A percentile compares a stretch with the other conserved stretches of the same genome.
These are phyloP conservation scores for Trypanosoma platydactyli DNA, from an alignment of 208 protist genomes.

Conservation along the genomic window DNA sequence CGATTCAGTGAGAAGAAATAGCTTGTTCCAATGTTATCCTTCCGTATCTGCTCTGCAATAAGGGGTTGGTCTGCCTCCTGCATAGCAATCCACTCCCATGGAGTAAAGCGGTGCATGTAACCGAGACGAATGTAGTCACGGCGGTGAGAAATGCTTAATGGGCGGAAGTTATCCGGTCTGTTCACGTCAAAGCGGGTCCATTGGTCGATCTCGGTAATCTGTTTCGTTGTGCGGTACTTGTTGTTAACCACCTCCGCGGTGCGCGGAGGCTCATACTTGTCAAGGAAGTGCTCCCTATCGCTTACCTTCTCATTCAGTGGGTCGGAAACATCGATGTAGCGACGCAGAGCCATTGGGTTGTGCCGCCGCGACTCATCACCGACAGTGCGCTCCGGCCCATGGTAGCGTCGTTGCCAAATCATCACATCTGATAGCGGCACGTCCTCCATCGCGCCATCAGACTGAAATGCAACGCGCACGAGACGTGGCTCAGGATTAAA, in stretches of 20 bases:
- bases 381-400: slow-evolving; percentile 82
- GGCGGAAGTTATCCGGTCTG: slow-evolving; percentile 86
- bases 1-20: slow-evolving; percentile 87
- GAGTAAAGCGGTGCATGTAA: slow-evolving; percentile 86
- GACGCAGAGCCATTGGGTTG: slow-evolving; percentile 51
- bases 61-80: slow-evolving; percentile 90
- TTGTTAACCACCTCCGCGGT: slow-evolving; percentile 27
- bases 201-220: slow-evolving; percentile 86
- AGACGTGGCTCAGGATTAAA: slow-evolving; percentile 85
- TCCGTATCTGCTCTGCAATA: slow-evolving; percentile 75
- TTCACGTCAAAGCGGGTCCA: slow-evolving; percentile 71
- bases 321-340: slow-evolving; percentile 86
- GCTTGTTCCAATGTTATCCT: slow-evolving; percentile 73
- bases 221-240: slow-evolving; percentile 75
- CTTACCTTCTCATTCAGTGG: slow-evolving; percentile 58
- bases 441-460: slow-evolving; percentile 52
- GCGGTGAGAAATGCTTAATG: slow-evolving; percentile 81
- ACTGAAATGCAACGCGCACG: slow-evolving; percentile 69
- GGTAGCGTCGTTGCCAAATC: slow-evolving; percentile 84
- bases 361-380: slow-evolving; percentile 77
- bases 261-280: slow-evolving; percentile 70
- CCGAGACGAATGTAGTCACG: slow-evolving; percentile 85
- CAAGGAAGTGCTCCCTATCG: slow-evolving; percentile 76
- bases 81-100: slow-evolving; percentile 90
- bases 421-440: slow-evolving; percentile 73